Evolutionary conservation across 192 early-diverging fungal species (phyloP), one percentile per base, ranked within the genome.

Genomic region (Helicostylum pulchrum): DNA sequence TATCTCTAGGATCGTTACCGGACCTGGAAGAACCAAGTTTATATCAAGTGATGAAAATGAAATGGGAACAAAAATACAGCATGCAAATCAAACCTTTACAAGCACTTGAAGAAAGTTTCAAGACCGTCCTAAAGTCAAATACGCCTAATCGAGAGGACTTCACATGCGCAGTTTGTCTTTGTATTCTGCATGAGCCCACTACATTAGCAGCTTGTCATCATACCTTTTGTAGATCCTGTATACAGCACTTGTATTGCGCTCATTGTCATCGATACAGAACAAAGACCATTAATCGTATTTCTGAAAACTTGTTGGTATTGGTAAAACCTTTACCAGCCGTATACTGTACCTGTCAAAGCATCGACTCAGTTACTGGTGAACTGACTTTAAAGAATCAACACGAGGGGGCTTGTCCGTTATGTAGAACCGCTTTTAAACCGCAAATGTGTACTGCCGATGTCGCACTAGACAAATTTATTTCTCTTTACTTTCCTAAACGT

Each of bases 291-390:
- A 39, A 39, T 39, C 36, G 36, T 39, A 39, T 39, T 39, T 39
- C 36, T 3, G 19, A 39, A 2, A n/a, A 34, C 2, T 34, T 30
- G 1, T 34, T 19, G 10, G 15, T 19, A 0, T n/a, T 34, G 34
- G 14, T 19, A 7, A 56, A 56, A 9, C n/a, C 54, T 4, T 17
- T 14, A 6, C 11, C 54, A 56, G 54, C 54, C 4, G 54, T 56
- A 17, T 7, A 39, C 32, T 56, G 54, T 36, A 56, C 54, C 31
- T 56, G 54, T 7, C 54, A 56, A 56, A 56, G 54, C 15, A 56
- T 56, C 19, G 31, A 56, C n/a, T 56, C 54, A 8, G 19, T 56
- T 36, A 56, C 54, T 17, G 54, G 54, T 3, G 54, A 56, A 34
- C 54, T 34, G 2, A 56, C 54, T 56, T 19, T 19, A 56, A n/a